These are phyloP conservation scores for Apiotrichum domesticum DNA, from an alignment of 1,284 basidiomycete species.

Conservation along the genomic window DNA sequence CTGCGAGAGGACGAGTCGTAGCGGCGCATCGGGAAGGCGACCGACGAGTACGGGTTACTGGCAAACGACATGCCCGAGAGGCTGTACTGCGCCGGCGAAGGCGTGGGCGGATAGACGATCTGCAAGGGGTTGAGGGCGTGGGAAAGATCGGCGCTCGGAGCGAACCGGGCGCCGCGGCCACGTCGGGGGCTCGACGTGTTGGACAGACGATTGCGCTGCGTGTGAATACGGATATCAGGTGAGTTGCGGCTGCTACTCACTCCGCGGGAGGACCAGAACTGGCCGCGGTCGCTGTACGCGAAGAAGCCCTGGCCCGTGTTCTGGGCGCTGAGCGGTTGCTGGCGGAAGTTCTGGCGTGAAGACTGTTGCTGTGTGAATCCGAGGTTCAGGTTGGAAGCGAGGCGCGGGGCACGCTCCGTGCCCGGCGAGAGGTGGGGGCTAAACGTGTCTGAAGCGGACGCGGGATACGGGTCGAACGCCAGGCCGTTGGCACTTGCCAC, in stretches of 20 bases:
- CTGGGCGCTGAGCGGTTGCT: background rate
- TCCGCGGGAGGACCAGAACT: background rate
- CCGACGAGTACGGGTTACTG: background rate
- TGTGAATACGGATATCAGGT: background rate
- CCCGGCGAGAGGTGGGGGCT: background rate
- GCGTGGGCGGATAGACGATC: background rate
- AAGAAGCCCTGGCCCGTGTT: conserved; percentile 2
- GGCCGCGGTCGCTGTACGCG: conserved; percentile 1
- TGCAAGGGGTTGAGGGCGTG: background rate
- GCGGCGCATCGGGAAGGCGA: background rate
- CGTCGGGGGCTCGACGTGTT: background rate
- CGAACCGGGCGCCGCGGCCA: background rate
- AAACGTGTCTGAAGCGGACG: conserved; percentile 1
- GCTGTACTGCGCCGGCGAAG: background rate
- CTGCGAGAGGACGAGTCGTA: conserved; percentile 50
- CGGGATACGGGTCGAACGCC: conserved; percentile 11
- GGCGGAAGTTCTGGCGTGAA: background rate
- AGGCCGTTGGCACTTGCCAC: background rate
- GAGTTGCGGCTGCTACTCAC: background rate
- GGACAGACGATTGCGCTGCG: background rate
- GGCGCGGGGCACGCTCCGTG: background rate
- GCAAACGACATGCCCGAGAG: background rate
- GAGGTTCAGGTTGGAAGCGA: background rate
- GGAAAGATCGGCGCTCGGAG: background rate
- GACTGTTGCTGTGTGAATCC: background rate